Evolutionary conservation across 192 early-diverging fungal genomes (phyloP).

Genomic region (Entomortierella chlamydospora): DNA sequence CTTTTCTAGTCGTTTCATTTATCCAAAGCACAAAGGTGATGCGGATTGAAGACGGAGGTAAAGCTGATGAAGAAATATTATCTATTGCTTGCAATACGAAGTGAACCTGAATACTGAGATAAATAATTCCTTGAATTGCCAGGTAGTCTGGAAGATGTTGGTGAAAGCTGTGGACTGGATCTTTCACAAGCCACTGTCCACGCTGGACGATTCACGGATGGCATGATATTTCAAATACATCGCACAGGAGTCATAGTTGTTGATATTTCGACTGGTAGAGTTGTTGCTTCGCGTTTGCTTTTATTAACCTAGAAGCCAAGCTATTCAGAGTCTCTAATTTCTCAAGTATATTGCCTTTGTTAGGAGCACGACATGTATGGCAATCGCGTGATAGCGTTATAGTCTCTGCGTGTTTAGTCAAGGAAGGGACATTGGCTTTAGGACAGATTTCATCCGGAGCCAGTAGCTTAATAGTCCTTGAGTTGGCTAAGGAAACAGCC

Average conservation of each 20-base stretch:
- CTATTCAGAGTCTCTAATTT: not conserved
- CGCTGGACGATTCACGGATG: conserved; percentile 25
- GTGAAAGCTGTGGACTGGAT: conserved; percentile 18
- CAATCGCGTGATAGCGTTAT: conserved; percentile 1
- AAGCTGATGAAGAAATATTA: not conserved
- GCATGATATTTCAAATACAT: conserved; percentile 36
- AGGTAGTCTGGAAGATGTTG: conserved; percentile 36
- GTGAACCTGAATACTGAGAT: not conserved
- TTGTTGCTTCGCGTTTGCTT: not conserved
- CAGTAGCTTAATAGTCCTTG: conserved; percentile 27
- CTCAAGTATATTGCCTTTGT: not conserved
- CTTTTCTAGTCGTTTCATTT: conserved; percentile 32
- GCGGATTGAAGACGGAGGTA: conserved; percentile 20
- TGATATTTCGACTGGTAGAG: conserved; percentile 3
- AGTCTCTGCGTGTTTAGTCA: conserved; percentile 24
- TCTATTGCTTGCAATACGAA: not conserved
- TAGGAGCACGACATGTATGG: conserved; percentile 18
- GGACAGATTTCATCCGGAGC: conserved; percentile 26
- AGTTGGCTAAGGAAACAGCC: not conserved
- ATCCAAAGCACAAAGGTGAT: conserved; percentile 42
- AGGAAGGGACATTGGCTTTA: conserved; percentile 13
- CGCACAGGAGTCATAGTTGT: conserved; percentile 25
- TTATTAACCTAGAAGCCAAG: not conserved
- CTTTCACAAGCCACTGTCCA: conserved; percentile 20
- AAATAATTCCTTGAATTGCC: no score